Conservation (phyloP, 2,329 filamentous ascomycete genomes). For the Exophiala sp. region DNA sequence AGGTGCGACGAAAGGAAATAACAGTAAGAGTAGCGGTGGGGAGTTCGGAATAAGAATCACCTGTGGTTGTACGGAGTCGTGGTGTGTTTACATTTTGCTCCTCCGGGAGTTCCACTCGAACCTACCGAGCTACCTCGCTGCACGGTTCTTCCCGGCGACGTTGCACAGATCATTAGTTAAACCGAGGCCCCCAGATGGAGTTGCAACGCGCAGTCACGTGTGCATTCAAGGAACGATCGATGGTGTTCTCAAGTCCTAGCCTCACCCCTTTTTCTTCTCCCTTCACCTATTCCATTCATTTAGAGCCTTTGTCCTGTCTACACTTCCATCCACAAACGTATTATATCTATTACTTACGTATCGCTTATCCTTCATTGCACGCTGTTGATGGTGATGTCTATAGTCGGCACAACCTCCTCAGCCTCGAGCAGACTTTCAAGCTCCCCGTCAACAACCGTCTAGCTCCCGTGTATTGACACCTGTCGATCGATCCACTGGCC, state of each 20-base stretch:
- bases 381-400: background rate
- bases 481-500: background rate
- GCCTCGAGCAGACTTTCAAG: background rate
- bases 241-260: background rate
- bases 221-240: background rate
- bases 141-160: background rate
- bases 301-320: no score
- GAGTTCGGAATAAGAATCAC: background rate
- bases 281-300: background rate
- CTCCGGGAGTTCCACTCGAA: background rate
- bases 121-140: background rate
- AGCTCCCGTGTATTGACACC: background rate
- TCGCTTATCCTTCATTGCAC: background rate
- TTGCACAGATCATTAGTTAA: background rate
- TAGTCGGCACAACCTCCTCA: background rate
- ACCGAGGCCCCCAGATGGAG: background rate
- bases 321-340: no score
- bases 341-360: no score
- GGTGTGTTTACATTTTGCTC: conserved; percentile 11
- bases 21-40: background rate
- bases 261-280: background rate
- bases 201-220: background rate
- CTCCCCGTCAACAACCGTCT: background rate
- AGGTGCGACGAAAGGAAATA: conserved; percentile 1
- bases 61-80: background rate